Base-by-base conservation (phyloP, 257 asterid species). In the Salvia miltiorrhiza region DNA sequence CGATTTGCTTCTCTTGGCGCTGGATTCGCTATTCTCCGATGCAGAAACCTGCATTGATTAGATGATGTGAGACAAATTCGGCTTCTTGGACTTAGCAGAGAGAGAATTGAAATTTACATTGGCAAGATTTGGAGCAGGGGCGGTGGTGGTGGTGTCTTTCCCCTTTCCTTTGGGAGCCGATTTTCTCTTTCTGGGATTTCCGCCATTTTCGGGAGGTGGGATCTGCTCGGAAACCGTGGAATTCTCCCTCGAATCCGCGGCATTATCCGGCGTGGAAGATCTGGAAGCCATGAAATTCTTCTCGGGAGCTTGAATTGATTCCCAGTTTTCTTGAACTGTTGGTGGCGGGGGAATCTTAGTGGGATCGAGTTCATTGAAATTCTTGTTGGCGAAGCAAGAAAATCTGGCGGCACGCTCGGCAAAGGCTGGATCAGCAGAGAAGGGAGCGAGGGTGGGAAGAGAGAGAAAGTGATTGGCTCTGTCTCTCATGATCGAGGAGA, bases 191-290 rank as follows among this genome's bases (percentile, higher is more conserved):
- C 95, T 86, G 50, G 87, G 35, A 0, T 53, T 53, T 9, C 13
- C 43, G 43, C 43, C 43, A 37, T 37, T 37, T 37, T 37, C 43
- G 43, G 43, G 43, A 37, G 9, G 0, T 9, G 26, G 56, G 82
- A 87, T 83, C 82, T 82, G 96, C 40, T 87, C 93, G 26, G 95
- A 83, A 55, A 87, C 76, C 4, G 94, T 77, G 11, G 97, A 92
- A 77, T 83, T 85, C 82, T 92, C 95, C 78, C 83, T 74, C 6
- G 93, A 89, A 66, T 89, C 89, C 10, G 43, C 43, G 14, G 78
- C 80, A 24, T 81, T 88, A 55, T 85, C 84, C 1, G 80, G 80
- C 1, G 76, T 69, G 1, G 83, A 76, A 35, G 65, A 54, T 53
- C 73, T 49, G 3, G 71, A 48, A 78, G 35, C 67, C 72, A 49